These are phyloP conservation scores for Pythium dissotocum DNA, from an alignment of 352 stramenopile species.

Conservation along the genomic window DNA sequence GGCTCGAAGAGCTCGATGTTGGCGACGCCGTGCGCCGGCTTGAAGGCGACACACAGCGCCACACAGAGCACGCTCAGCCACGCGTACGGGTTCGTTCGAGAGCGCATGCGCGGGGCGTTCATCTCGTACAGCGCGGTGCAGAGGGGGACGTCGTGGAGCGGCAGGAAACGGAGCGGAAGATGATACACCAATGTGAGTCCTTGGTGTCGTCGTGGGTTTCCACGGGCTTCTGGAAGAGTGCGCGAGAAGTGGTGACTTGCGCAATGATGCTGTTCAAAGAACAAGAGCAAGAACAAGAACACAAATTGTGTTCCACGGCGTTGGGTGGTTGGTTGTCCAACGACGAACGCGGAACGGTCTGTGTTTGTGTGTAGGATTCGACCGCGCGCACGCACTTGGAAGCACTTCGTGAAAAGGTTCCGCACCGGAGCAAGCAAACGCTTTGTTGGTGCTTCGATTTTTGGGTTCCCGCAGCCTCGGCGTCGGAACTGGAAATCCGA, in stretches of 20 bases:
- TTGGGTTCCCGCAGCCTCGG: background rate
- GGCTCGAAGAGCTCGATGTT: constrained; percentile 20
- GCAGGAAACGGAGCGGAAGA: background rate
- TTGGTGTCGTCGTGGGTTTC: background rate
- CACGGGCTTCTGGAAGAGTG: background rate
- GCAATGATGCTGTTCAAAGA: background rate
- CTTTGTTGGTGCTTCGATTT: constrained; percentile 1
- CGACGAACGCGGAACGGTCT: background rate
- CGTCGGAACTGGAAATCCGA: background rate
- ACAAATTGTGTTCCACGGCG: background rate
- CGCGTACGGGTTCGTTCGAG: constrained; percentile 4
- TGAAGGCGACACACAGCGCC: constrained; percentile 6
- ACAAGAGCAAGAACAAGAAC: background rate
- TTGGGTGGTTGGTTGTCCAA: background rate
- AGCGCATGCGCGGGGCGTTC: constrained; percentile 5
- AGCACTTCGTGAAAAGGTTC: background rate
- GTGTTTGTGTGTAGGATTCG: too few species aligned
- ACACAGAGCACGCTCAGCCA: constrained; percentile 22
- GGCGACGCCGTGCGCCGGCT: constrained; percentile 13
- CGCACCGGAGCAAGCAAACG: too few species aligned
- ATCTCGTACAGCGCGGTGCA: background rate
- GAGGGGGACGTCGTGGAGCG: background rate
- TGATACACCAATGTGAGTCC: background rate
- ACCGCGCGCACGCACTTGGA: background rate
- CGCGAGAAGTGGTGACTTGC: background rate